Evolutionary conservation across 441 rosid species (phyloP), one percentile per base, ranked within the genome.

Genomic region (Eugenia klotzschiana): DNA sequence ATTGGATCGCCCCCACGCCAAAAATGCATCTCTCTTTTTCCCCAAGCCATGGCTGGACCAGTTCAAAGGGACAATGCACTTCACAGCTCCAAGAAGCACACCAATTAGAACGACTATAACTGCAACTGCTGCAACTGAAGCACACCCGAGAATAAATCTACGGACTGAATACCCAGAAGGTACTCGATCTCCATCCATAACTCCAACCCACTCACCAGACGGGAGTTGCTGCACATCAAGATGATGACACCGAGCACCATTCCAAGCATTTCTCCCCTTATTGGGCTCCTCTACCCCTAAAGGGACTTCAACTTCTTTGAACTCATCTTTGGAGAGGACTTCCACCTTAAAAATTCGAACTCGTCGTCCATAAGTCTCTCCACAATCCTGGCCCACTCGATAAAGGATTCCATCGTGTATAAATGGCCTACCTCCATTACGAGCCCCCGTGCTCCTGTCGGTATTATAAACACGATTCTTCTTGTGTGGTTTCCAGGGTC

Each of bases 401-500:
- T 94, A 94, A 41, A 97, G 93, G 69, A 89, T 87, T n/a, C 98
- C 98, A 57, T 92, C 74, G 26, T 92, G 90, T 33, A 86, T 40
- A 88, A 97, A 94, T 14, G 97, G 94, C 82, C 98, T 90, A 86
- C 99, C 99, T 51, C 96, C 99, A 81, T 97, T 97, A 82, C 99
- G 93, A 22, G 99, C 98, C 50, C 98, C 99, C 55, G 85, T 74
- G 58, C 90, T 91, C 80, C 80, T 90, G 84, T 91, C 82, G 7
- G 88, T 87, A 56, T 94, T 95, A 82, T 97, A 91, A 60, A 97
- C 84, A 49, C 98, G 99, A 84, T 95, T 95, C 88, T 90, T 92
- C 91, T 91, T 94, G 92, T 97, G 98, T 41, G 93, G 95, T 88
- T 88, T 92, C 98, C 98, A 97, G 22, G 98, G 97, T 54, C 99